Evolutionary conservation across 2,329 filamentous ascomycete species (phyloP).

Genomic region (Drechslerella dactyloides): DNA sequence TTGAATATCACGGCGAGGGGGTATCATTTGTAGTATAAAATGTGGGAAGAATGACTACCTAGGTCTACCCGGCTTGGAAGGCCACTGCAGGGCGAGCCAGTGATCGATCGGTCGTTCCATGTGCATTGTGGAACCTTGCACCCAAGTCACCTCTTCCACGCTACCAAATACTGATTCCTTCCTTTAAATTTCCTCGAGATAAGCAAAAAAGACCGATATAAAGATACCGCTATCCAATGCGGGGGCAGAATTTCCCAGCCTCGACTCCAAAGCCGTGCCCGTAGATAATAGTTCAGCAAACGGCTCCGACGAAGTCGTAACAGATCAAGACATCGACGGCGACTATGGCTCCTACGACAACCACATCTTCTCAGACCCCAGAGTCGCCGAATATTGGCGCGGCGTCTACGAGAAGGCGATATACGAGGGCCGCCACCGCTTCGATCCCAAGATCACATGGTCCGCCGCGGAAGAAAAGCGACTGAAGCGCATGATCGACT

Average conservation of each 20-base stretch:
- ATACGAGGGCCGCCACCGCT: conserved; percentile 60
- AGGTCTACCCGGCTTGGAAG: no score
- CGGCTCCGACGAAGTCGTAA: conserved; percentile 23
- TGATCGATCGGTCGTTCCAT: no score
- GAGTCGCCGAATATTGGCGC: conserved; percentile 64
- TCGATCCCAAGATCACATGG: conserved; percentile 62
- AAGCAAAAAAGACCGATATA: conserved; percentile 37
- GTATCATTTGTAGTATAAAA: not conserved
- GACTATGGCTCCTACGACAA: conserved; percentile 57
- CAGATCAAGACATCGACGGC: conserved; percentile 47
- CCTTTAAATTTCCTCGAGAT: not conserved
- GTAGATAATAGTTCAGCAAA: conserved; percentile 32
- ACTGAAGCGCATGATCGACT: conserved; percentile 60
- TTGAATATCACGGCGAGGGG: not conserved
- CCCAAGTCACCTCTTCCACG: no score
- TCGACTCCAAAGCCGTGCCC: conserved; percentile 30
- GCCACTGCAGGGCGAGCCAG: no score
- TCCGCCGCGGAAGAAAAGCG: conserved; percentile 62
- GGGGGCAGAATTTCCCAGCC: conserved; percentile 18
- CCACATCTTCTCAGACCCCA: conserved; percentile 63
- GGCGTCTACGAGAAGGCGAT: conserved; percentile 64
- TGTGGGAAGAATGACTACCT: no score
- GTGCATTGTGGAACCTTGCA: no score
- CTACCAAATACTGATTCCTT: not conserved
- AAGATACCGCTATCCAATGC: conserved; percentile 13